Percentiles rank a stretch among this genome's conserved stretches.
Conservation (phyloP, 2,329 filamentous ascomycete genomes). For the Pseudonectria foliicola region DNA sequence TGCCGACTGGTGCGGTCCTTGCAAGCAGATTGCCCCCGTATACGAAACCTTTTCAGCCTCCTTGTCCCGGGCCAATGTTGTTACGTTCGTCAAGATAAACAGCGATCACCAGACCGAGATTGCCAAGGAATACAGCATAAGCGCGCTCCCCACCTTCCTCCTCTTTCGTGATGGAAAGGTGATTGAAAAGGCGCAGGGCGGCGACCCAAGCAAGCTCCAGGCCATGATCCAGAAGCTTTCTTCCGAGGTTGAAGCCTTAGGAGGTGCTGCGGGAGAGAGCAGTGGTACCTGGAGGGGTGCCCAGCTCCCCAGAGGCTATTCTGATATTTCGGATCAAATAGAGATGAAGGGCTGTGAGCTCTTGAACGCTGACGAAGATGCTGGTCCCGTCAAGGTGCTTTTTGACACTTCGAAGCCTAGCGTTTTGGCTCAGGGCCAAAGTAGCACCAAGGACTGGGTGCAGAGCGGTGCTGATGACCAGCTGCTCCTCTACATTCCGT, state of each 20-base stretch:
- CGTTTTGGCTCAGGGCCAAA: conserved; percentile 50
- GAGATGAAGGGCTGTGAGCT: conserved; percentile 77
- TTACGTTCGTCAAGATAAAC: conserved; percentile 85
- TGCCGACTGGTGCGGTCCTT: conserved; percentile 79
- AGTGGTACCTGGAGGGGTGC: conserved; percentile 62
- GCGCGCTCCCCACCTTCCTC: conserved; percentile 83
- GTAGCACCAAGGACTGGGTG: conserved; percentile 66
- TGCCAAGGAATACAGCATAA: conserved; percentile 64
- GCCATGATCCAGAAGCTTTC: conserved; percentile 64
- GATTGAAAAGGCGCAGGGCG: conserved; percentile 64
- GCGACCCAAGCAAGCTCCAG: conserved; percentile 64
- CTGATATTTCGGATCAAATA: conserved; percentile 74
- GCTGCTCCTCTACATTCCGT: conserved; percentile 85
- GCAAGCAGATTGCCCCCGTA: conserved; percentile 74
- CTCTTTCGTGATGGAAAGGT: conserved; percentile 69
- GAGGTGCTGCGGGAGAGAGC: conserved; percentile 34
- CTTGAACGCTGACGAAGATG: conserved; percentile 75
- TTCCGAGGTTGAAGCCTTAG: conserved; percentile 55
- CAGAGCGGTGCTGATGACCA: conserved; percentile 97
- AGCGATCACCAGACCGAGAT: conserved; percentile 70
- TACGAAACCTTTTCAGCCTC: conserved; percentile 70
- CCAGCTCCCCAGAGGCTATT: conserved; percentile 70
- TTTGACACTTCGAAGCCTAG: conserved; percentile 65
- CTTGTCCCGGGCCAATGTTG: conserved; percentile 62
- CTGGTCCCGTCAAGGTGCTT: conserved; percentile 64